Percentiles rank a stretch among this genome's conserved stretches.
These are phyloP conservation scores for Xylaria multiplex DNA, from an alignment of 2,329 filamentous ascomycete species.

Conservation along the genomic window DNA sequence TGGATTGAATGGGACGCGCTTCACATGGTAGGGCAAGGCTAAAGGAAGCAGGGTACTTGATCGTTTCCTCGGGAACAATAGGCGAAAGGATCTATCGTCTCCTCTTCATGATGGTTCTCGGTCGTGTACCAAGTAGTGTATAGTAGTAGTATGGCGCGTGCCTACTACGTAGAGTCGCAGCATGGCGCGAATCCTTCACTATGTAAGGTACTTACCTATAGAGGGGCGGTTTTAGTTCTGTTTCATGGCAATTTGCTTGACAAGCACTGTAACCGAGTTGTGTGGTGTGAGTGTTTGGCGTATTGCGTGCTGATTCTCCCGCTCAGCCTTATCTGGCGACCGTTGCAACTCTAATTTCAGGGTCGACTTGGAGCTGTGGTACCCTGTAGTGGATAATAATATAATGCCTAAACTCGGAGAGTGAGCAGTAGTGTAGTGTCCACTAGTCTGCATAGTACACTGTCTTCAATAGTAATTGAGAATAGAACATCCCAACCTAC, in stretches of 20 bases:
- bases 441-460: not conserved
- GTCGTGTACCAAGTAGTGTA: not conserved
- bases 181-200: constrained; percentile 1
- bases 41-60: constrained; percentile 31
- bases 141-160: not conserved
- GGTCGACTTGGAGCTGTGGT: constrained; percentile 2
- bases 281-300: too few species aligned
- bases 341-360: constrained; percentile 21
- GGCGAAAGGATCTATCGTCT: constrained; percentile 21
- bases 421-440: too few species aligned
- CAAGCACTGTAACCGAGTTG: too few species aligned
- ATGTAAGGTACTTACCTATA: too few species aligned
- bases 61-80: constrained; percentile 24
- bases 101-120: constrained; percentile 5
- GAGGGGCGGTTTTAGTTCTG: too few species aligned
- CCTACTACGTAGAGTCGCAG: not conserved
- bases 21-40: not conserved
- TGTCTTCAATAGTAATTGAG: constrained; percentile 2
- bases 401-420: not conserved
- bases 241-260: too few species aligned
- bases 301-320: not conserved
- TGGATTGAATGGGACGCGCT: not conserved
- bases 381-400: not conserved
- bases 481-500: not conserved
- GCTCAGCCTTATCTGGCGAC: constrained; percentile 24